Evolutionary conservation across 2,329 filamentous ascomycete genomes (phyloP).

Genomic region (Paecilomyces formosus): DNA sequence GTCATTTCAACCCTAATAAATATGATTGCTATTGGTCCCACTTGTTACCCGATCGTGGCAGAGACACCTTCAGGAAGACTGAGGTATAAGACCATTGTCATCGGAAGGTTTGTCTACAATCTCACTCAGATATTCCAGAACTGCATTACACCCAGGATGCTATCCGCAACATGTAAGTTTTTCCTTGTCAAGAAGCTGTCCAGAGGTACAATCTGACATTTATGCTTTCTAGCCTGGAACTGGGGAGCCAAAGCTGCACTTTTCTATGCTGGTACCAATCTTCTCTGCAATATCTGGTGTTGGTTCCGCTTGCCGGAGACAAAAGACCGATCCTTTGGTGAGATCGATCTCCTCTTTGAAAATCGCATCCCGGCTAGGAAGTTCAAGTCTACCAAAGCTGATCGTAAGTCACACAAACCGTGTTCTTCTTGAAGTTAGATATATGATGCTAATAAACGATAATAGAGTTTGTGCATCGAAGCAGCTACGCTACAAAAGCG

Average conservation of each 20-base stretch:
- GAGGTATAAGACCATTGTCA: conserved; percentile 35
- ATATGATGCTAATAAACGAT: neutral
- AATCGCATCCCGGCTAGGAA: conserved; percentile 27
- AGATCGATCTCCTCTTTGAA: conserved; percentile 36
- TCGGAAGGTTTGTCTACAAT: conserved; percentile 45
- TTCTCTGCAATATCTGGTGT: conserved; percentile 24
- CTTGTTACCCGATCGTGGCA: conserved; percentile 46
- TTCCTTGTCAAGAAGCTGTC: neutral
- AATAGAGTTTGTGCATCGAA: neutral
- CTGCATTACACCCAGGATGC: conserved; percentile 20
- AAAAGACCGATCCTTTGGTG: conserved; percentile 28
- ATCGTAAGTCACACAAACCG: neutral
- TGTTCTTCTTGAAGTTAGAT: neutral
- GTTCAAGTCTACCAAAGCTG: conserved; percentile 13
- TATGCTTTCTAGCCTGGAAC: conserved; percentile 21
- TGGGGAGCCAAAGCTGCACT: conserved; percentile 30
- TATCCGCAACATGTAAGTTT: conserved; percentile 15
- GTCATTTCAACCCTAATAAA: conserved; percentile 48
- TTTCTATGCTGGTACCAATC: conserved; percentile 29
- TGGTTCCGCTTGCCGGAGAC: conserved; percentile 31
- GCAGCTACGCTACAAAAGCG: neutral
- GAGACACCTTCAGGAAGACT: conserved; percentile 48
- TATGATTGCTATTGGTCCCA: conserved; percentile 47
- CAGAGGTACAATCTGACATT: neutral
- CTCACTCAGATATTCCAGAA: conserved; percentile 40